These are phyloP conservation scores for Monilinia vaccinii-corymbosi DNA, from an alignment of 2,329 filamentous ascomycete species.

Conservation along the genomic window DNA sequence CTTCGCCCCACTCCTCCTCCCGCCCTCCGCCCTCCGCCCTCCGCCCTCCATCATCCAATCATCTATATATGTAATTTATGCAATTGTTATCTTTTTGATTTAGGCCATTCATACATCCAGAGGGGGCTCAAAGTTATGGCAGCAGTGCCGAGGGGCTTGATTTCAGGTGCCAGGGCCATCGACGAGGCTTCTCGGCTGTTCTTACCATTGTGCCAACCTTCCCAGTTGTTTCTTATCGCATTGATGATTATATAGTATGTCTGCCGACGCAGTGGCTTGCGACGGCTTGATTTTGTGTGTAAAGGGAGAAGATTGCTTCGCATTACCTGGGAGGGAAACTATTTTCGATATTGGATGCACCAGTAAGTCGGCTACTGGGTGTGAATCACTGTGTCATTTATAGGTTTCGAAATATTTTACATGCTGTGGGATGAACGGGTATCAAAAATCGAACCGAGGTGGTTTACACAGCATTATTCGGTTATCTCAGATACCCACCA, in stretches of 20 bases:
- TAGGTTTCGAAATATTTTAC: too few relatives aligned
- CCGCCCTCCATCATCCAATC: not conserved
- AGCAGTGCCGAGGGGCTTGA: not conserved
- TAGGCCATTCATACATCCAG: not conserved
- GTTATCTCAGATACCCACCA: too few relatives aligned
- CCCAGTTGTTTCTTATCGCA: not conserved
- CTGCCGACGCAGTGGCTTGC: too few relatives aligned
- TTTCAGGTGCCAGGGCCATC: not conserved
- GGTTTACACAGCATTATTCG: too few relatives aligned
- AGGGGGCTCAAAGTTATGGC: not conserved
- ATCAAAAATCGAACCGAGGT: too few relatives aligned
- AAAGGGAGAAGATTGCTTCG: not conserved
- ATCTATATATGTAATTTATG: not conserved
- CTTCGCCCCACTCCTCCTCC: too few relatives aligned
- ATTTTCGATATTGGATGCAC: not conserved
- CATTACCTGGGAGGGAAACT: not conserved
- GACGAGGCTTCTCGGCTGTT: not conserved
- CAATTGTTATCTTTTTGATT: not conserved
- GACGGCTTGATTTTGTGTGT: not conserved
- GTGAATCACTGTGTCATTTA: too few relatives aligned
- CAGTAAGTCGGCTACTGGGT: too few relatives aligned
- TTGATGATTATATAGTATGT: not conserved
- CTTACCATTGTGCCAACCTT: not conserved
- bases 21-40: not conserved
- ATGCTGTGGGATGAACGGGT: too few relatives aligned